phyloP scores from a whole-genome alignment of 306 rosid genomes.

The Acacia melanoxylon region DNA sequence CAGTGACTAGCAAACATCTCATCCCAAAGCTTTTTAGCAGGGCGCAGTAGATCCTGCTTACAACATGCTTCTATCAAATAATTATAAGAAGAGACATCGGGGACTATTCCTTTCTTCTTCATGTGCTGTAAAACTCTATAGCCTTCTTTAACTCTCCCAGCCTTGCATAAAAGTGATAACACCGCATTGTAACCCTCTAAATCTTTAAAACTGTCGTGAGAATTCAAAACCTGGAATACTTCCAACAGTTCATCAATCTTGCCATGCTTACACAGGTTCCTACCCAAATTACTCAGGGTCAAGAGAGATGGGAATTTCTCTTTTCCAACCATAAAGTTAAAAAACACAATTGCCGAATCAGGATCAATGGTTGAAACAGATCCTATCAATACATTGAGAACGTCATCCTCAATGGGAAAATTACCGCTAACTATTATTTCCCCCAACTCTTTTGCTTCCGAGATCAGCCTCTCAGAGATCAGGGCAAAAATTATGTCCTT shows the following conservation, averaged over 20 bases:
- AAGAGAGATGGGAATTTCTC: slow-evolving; percentile 63
- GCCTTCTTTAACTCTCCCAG: slow-evolving; percentile 77
- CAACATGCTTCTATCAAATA: slow-evolving; percentile 87
- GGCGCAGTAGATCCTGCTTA: slow-evolving; percentile 76
- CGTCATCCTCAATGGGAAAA: slow-evolving; percentile 75
- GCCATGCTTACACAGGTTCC: slow-evolving; percentile 61
- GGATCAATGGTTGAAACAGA: slow-evolving; percentile 66
- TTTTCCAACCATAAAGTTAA: slow-evolving; percentile 67
- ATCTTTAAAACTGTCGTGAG: slow-evolving; percentile 59
- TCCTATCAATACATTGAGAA: slow-evolving; percentile 71
- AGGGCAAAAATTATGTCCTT: slow-evolving; percentile 60
- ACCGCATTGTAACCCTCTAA: slow-evolving; percentile 70
- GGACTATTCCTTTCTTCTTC: slow-evolving; percentile 73
- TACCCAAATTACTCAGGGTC: slow-evolving; percentile 66
- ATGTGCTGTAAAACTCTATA: slow-evolving; percentile 74
- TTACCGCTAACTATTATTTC: slow-evolving; percentile 69
- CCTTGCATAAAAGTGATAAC: slow-evolving; percentile 74
- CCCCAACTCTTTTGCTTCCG: slow-evolving; percentile 74
- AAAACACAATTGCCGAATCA: slow-evolving; percentile 55
- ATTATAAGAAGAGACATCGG: slow-evolving; percentile 63
- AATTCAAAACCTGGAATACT: slow-evolving; percentile 51
- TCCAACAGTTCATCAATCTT: slow-evolving; percentile 62
- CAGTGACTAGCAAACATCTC: slow-evolving; percentile 87
- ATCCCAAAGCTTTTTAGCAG: slow-evolving; percentile 91
- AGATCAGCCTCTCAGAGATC: slow-evolving; percentile 52